Evolutionary conservation across 2,329 filamentous ascomycete species (phyloP).

Genomic region (Ceratocystis diversiconidia): DNA sequence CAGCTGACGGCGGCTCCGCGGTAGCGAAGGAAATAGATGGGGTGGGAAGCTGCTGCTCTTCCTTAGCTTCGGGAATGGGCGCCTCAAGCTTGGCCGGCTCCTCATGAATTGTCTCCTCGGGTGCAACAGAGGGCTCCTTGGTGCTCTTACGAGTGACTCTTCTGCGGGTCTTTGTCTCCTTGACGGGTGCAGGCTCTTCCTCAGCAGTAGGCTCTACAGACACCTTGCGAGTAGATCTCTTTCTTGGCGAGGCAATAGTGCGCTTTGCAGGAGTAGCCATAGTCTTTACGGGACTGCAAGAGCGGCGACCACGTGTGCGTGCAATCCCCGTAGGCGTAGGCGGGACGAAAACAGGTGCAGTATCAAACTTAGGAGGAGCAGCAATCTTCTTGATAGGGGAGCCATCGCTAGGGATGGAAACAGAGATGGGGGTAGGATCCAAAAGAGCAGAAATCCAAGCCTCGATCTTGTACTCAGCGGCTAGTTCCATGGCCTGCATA

Average conservation of each 20-base stretch:
- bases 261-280: slow-evolving; percentile 43
- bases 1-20: slow-evolving; percentile 55
- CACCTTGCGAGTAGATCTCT: slow-evolving; percentile 15
- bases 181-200: slow-evolving; percentile 8
- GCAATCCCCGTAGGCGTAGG: slow-evolving; percentile 34
- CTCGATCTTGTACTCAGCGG: slow-evolving; percentile 72
- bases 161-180: slow-evolving; percentile 16
- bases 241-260: slow-evolving; percentile 14
- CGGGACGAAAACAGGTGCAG: slow-evolving; percentile 32
- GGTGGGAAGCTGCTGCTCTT: slow-evolving; percentile 8
- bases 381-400: slow-evolving; percentile 62
- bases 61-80: slow-evolving; percentile 33
- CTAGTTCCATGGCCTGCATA: slow-evolving; percentile 62
- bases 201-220: slow-evolving; percentile 13
- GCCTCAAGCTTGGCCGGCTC: slow-evolving; percentile 56
- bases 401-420: slow-evolving; percentile 40
- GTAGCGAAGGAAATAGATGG: slow-evolving; percentile 29
- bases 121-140: slow-evolving; percentile 30
- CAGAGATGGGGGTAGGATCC: slow-evolving; percentile 64
- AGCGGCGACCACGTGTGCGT: slow-evolving; percentile 39
- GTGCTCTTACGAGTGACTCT: slow-evolving; percentile 18
- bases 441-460: slow-evolving; percentile 87
- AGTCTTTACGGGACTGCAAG: slow-evolving; percentile 39
- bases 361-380: slow-evolving; percentile 66
- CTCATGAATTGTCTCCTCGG: slow-evolving; percentile 30